These are phyloP conservation scores for Dissophora globulifera DNA, from an alignment of 192 early-diverging fungal genomes.

Conservation along the genomic window DNA sequence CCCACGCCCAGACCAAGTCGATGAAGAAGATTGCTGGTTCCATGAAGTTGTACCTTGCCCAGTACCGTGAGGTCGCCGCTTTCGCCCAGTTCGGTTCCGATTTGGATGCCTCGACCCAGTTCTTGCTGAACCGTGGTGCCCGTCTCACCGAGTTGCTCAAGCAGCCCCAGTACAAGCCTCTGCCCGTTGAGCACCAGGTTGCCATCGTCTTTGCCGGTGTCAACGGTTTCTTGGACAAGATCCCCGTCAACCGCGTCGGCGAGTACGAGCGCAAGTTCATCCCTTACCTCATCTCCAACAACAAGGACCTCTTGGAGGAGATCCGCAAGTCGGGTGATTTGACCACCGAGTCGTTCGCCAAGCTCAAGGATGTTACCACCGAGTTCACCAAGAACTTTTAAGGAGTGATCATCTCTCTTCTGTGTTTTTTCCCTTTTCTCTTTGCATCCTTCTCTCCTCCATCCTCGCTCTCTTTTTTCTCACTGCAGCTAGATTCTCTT, in stretches of 20 bases:
- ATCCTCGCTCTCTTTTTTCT: no score
- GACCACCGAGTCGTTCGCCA: constrained; percentile 86
- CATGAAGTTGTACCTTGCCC: constrained; percentile 99
- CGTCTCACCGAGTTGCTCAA: constrained; percentile 99
- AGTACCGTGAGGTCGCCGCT: constrained; percentile 99
- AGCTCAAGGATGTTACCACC: constrained; percentile 87
- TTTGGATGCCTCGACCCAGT: constrained; percentile 99
- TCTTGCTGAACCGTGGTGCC: constrained; percentile 99
- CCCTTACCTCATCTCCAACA: constrained; percentile 88
- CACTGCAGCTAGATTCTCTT: no score
- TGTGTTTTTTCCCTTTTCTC: no score
- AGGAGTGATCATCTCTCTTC: no score
- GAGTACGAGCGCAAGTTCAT: constrained; percentile 94
- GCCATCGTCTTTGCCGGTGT: constrained; percentile 99
- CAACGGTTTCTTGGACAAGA: constrained; percentile 99
- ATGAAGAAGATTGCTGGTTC: constrained; percentile 99
- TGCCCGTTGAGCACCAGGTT: constrained; percentile 98
- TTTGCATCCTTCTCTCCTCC: no score
- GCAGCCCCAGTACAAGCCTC: constrained; percentile 98
- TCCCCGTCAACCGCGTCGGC: constrained; percentile 92
- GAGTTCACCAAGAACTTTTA: constrained; percentile 78
- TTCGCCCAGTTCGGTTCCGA: constrained; percentile 99
- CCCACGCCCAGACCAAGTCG: constrained; percentile 99
- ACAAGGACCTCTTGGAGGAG: constrained; percentile 86
- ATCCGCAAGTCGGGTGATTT: constrained; percentile 93